A percentile compares a stretch with the other conserved stretches of the same genome.
Evolutionary conservation across 2,329 filamentous ascomycete genomes (phyloP).

Genomic region (Epichloe uncinata): DNA sequence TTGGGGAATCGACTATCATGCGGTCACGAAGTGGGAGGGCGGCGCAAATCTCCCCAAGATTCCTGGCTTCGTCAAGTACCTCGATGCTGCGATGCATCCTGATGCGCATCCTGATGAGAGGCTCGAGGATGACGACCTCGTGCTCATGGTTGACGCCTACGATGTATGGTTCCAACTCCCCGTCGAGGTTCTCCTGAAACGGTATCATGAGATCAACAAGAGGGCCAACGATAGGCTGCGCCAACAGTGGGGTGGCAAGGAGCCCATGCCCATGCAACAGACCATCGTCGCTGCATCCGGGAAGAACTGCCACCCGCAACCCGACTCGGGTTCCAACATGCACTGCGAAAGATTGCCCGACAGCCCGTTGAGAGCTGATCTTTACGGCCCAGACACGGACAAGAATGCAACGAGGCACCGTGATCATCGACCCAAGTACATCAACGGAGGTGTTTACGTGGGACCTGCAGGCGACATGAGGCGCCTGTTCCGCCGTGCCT

Average conservation of each 20-base stretch:
- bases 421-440: constrained; percentile 10
- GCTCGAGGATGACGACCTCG: constrained; percentile 11
- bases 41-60: constrained; percentile 12
- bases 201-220: constrained; percentile 7
- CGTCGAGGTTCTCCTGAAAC: constrained; percentile 12
- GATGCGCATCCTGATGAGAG: constrained; percentile 5
- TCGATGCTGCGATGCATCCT: constrained; percentile 7
- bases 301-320: constrained; percentile 13
- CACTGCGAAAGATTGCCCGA: constrained; percentile 14
- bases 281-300: constrained; percentile 12
- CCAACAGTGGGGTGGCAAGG: neutral
- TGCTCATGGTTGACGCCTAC: constrained; percentile 15
- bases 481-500: constrained; percentile 7
- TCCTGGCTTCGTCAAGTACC: constrained; percentile 11
- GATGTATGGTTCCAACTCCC: constrained; percentile 18
- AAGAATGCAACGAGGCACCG: constrained; percentile 2
- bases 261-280: constrained; percentile 11
- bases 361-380: constrained; percentile 9
- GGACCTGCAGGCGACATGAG: constrained; percentile 11
- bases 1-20: constrained; percentile 9
- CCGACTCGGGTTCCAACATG: constrained; percentile 8
- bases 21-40: constrained; percentile 5
- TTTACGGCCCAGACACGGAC: constrained; percentile 13
- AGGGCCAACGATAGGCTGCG: constrained; percentile 8
- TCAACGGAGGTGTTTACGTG: constrained; percentile 12